Percentiles rank a stretch among this genome's conserved stretches.
Evolutionary conservation across 768 basidiomycete genomes (phyloP).

Genomic region (Hericium rajendrae): DNA sequence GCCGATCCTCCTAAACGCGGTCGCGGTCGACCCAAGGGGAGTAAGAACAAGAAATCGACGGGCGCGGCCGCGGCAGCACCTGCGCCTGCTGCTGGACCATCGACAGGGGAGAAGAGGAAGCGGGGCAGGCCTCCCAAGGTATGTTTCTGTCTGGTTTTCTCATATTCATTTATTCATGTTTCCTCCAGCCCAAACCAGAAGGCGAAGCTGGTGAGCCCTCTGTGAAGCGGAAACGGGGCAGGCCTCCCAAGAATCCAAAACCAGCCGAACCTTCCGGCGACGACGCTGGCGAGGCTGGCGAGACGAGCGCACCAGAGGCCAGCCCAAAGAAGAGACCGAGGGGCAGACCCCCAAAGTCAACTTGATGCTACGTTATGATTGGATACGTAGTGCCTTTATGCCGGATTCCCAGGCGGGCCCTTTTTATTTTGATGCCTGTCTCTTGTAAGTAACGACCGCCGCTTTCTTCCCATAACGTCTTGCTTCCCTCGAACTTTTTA

Average conservation of each 20-base stretch:
- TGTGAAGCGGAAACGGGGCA: slow-evolving; percentile 59
- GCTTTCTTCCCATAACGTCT: slow-evolving; percentile 23
- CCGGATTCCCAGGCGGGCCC: slow-evolving; percentile 12
- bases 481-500: slow-evolving; percentile 15
- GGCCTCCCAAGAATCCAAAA: slow-evolving; percentile 62
- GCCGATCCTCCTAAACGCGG: slow-evolving; percentile 55
- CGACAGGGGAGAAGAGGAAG: slow-evolving; percentile 32
- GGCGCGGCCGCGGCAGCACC: slow-evolving; percentile 22
- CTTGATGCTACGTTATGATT: slow-evolving; percentile 12
- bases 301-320: slow-evolving; percentile 35
- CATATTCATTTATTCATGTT: background rate
- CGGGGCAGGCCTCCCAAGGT: slow-evolving; percentile 47
- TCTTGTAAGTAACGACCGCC: slow-evolving; percentile 24
- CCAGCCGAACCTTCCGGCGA: slow-evolving; percentile 29
- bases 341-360: slow-evolving; percentile 51
- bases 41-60: slow-evolving; percentile 58
- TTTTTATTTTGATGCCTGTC: slow-evolving; percentile 10
- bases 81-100: slow-evolving; percentile 16
- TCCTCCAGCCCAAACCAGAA: slow-evolving; percentile 19
- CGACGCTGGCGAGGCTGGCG: slow-evolving; percentile 24
- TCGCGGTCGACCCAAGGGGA: slow-evolving; percentile 84
- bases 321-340: slow-evolving; percentile 63
- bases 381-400: slow-evolving; percentile 23
- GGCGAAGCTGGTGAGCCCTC: slow-evolving; percentile 36
- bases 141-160: slow-evolving; percentile 10